These are phyloP conservation scores for Alternaria incomplexa DNA, from an alignment of 2,329 filamentous ascomycete genomes.

Conservation along the genomic window DNA sequence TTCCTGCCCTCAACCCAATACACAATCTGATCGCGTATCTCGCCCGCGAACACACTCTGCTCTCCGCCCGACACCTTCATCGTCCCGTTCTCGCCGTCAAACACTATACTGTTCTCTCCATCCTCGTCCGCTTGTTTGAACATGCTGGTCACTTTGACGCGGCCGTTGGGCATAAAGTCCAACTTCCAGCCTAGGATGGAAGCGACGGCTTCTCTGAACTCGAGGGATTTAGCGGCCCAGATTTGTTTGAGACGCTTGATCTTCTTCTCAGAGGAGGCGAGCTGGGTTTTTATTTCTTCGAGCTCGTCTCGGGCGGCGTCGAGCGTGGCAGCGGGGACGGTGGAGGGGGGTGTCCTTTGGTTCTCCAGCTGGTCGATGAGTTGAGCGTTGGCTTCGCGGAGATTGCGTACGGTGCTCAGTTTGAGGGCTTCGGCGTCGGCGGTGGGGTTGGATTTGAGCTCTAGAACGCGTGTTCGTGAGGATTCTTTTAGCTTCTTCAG, in stretches of 20 bases:
- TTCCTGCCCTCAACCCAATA: slow-evolving; percentile 97
- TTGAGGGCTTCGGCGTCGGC: slow-evolving; percentile 85
- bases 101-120: slow-evolving; percentile 67
- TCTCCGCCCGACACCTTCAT: slow-evolving; percentile 98
- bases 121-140: slow-evolving; percentile 76
- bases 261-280: slow-evolving; percentile 76
- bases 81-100: slow-evolving; percentile 90
- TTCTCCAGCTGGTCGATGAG: slow-evolving; percentile 74
- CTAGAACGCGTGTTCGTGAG: slow-evolving; percentile 80
- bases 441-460: slow-evolving; percentile 91
- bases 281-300: slow-evolving; percentile 58
- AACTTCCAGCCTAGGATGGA: slow-evolving; percentile 92
- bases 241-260: slow-evolving; percentile 88
- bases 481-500: slow-evolving; percentile 70
- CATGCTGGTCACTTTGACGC: slow-evolving; percentile 87
- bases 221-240: slow-evolving; percentile 86
- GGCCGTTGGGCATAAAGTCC: slow-evolving; percentile 95
- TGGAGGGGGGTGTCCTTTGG: slow-evolving; percentile 47
- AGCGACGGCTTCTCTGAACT: slow-evolving; percentile 95
- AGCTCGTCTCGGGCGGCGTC: slow-evolving; percentile 78
- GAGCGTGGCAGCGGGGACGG: slow-evolving; percentile 79
- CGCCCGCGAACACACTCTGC: slow-evolving; percentile 80
- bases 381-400: slow-evolving; percentile 83
- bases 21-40: slow-evolving; percentile 84
- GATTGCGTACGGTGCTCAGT: slow-evolving; percentile 74